Conservation (phyloP, 1,284 basidiomycete species). For the Sparassis latifolia region DNA sequence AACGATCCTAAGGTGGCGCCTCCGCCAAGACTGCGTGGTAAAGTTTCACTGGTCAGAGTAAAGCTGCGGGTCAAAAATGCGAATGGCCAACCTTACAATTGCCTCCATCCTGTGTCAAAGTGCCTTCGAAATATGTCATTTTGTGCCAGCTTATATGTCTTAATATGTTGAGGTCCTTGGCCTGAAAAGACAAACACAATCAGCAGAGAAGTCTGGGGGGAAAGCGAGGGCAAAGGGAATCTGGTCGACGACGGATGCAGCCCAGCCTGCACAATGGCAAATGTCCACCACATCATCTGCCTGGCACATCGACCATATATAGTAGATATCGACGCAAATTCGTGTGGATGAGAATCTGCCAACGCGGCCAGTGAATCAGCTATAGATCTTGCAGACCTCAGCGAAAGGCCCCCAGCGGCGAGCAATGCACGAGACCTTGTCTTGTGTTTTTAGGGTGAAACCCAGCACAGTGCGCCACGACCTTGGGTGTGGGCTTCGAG, state of each 20-base stretch:
- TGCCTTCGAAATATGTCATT: conserved; percentile 87
- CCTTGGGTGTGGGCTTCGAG: too few species aligned
- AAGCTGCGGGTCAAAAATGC: too few species aligned
- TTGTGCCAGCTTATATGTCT: conserved; percentile 89
- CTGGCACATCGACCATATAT: conserved; percentile 23
- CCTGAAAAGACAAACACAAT: conserved; percentile 23
- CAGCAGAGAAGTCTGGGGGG: conserved; percentile 19
- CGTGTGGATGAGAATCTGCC: not conserved
- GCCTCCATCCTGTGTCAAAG: conserved; percentile 91
- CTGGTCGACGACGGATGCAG: conserved; percentile 22
- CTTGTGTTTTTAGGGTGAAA: too few species aligned
- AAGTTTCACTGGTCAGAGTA: too few species aligned
- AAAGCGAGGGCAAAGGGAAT: conserved; percentile 20
- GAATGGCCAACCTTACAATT: conserved; percentile 69
- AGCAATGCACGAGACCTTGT: too few species aligned
- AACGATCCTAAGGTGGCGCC: conserved; percentile 81
- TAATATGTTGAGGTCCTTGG: conserved; percentile 30
- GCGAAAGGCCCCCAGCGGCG: conserved; percentile 30
- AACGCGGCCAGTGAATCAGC: not conserved
- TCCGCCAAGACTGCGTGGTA: conserved; percentile 69
- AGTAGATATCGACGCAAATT: conserved; percentile 5
- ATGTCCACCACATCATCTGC: conserved; percentile 30
- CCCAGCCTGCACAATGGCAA: conserved; percentile 14
- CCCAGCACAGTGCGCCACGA: too few species aligned
- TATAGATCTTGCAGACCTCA: conserved; percentile 19